Evolutionary conservation across 345 rosid genomes (phyloP), one percentile per base, ranked within the genome.

Genomic region (Heritiera littoralis): DNA sequence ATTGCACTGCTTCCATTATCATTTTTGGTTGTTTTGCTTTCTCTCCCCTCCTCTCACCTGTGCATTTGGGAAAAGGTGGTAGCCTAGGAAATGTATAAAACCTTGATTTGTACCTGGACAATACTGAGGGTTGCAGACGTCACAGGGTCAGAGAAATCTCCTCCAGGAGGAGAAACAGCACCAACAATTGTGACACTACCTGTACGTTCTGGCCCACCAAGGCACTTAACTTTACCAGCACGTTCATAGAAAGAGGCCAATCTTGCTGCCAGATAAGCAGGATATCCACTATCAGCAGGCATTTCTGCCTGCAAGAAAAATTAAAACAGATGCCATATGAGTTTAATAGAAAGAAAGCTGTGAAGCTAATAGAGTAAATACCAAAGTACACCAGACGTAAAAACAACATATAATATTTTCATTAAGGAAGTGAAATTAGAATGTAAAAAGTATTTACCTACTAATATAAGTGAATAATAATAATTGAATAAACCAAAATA

Each of bases 241-340:
- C 99, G 98, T 60, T 97, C 99, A 81, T 97, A 97, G 80, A 94
- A 97, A 66, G 99, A 97, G 32, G 99, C 99, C 59, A 97, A 84
- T 86, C 99, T 97, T 66, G 99, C 97, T 5, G 99, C 99, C 82
- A 97, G 88, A 81, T 97, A 97, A 80, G 99, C 99, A 79, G 99
- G 99, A 88, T 97, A 97, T 76, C 99, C 99, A 87, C 99, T 97
- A 85, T 97, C 99, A 28, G 99, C 99, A 83, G 99, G 99, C 99
- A 97, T 97, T 89, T 97, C 99, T 66, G 99, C 98, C 98, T 97
- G 89, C 54, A 79, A 85, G 52, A 76, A 60, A 86, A 84, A 85
- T 56, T 9, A 74, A 64, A 46, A 72, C 10, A 72, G 35, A 66
- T 78, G n/a, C 18, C 66, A 78, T 45, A 28, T 78, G 49, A 76